Base-by-base conservation (phyloP, 208 protist species). In the Leishmania braziliensis region DNA sequence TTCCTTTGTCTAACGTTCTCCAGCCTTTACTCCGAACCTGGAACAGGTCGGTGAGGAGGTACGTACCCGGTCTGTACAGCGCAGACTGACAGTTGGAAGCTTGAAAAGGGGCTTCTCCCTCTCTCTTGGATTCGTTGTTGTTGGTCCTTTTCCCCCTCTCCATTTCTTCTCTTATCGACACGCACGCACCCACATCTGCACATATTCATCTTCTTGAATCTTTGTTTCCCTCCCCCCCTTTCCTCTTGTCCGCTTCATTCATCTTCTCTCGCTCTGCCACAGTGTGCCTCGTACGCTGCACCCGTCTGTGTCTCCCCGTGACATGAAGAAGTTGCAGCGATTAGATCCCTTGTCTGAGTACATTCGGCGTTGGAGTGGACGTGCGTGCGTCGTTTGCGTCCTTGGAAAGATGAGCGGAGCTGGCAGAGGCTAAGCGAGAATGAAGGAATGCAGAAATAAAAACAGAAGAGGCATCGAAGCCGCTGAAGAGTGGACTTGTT, bases 301-400 rank as follows among this genome's bases (percentile, higher is more conserved):
- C 10, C 20, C 54, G 54, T 58, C 54, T 58, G 54, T 58, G 54
- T 23, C 54, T 23, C 20, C 12, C 14, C 0, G 63, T 68, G 14
- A 68, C 26, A 26, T 4, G 29, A 26, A 26, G 26, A 56, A 9
- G 84, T 77, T 53, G 71, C 87, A 63, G 58, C 58, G 58, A 63
- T 63, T 1, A 0, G 1, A 63, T 63, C 29, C 26, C 2, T 63
- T 63, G 26, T 63, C 26, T 33, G 58, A 33, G 3, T 33, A n/a
- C 29, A 2, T 63, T 63, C 58, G 9, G 20, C 29, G 58, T 23
- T 6, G 0, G 58, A 29, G 58, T 33, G 26, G 58, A 10, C 58
- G 4, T 63, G 26, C 14, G 58, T n/a, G 58, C 58, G 29, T 63
- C 58, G 58, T 29, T n/a, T 10, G 58, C 26, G 58, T 4, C 58